Percentiles rank a stretch among this genome's conserved stretches.
phyloP scores from a whole-genome alignment of 164 flowering plant species.

The Stephania cephalantha region DNA sequence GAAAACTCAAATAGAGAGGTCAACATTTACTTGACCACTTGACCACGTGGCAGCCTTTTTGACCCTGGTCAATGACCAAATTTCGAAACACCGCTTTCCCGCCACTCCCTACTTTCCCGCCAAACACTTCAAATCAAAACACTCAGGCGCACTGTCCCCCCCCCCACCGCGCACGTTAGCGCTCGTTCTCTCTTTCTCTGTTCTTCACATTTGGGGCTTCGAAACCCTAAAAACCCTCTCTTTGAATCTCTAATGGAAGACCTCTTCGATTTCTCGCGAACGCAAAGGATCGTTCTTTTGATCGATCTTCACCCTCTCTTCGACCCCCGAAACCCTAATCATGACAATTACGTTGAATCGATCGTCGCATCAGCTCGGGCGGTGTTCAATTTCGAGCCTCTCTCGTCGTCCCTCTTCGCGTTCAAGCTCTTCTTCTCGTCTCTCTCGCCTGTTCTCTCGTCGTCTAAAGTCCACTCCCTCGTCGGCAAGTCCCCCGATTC shows the following conservation, averaged over 20 bases:
- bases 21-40: no score
- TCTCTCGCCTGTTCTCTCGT: conserved; percentile 61
- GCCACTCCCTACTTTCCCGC: neutral
- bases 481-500: conserved; percentile 29
- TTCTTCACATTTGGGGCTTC: neutral
- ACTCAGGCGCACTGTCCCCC: neutral
- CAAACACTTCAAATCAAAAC: neutral
- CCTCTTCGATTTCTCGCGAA: conserved; percentile 30
- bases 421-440: conserved; percentile 79
- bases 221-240: neutral
- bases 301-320: conserved; percentile 74
- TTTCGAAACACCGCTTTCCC: neutral
- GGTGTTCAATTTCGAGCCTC: conserved; percentile 46
- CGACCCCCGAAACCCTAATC: conserved; percentile 35
- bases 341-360: conserved; percentile 34
- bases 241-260: conserved; percentile 8
- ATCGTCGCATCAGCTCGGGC: conserved; percentile 36
- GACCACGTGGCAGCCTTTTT: neutral
- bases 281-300: conserved; percentile 67
- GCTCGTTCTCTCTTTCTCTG: neutral
- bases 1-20: no score
- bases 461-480: conserved; percentile 42
- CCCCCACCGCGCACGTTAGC: neutral
- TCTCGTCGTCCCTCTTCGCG: conserved; percentile 68
- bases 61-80: neutral